These are phyloP conservation scores for Phytophthora pluvialis DNA, from an alignment of 352 stramenopile genomes.

Conservation along the genomic window DNA sequence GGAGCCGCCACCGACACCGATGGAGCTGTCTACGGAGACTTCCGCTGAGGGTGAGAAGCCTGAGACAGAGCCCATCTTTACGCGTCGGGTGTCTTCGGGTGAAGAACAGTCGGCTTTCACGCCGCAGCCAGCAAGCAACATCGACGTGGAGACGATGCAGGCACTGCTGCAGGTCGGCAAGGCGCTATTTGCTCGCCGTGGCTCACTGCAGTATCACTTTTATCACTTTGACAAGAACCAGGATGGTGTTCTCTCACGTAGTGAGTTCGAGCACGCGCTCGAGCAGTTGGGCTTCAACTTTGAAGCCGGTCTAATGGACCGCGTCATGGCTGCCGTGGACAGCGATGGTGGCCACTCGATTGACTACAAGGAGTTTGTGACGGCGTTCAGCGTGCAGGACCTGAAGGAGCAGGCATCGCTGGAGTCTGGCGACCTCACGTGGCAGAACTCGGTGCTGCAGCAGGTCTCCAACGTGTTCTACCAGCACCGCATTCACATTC, in stretches of 20 bases:
- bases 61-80: slow-evolving; percentile 39
- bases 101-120: slow-evolving; percentile 74
- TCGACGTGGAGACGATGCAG: slow-evolving; percentile 87
- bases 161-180: slow-evolving; percentile 81
- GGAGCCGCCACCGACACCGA: slow-evolving; percentile 27
- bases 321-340: slow-evolving; percentile 89
- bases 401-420: slow-evolving; percentile 64
- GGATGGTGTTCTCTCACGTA: slow-evolving; percentile 79
- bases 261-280: slow-evolving; percentile 81
- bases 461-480: slow-evolving; percentile 95
- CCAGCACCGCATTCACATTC: slow-evolving; percentile 94
- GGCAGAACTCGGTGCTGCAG: slow-evolving; percentile 93
- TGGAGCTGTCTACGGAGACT: slow-evolving; percentile 23
- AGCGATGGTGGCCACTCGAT: slow-evolving; percentile 89
- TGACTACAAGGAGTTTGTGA: slow-evolving; percentile 93
- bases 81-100: slow-evolving; percentile 60
- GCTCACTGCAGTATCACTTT: slow-evolving; percentile 86
- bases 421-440: slow-evolving; percentile 76
- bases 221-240: slow-evolving; percentile 86
- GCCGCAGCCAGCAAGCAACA: slow-evolving; percentile 53
- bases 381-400: slow-evolving; percentile 90
- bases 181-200: slow-evolving; percentile 72
- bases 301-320: slow-evolving; percentile 55
- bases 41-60: slow-evolving; percentile 17
- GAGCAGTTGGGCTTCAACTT: slow-evolving; percentile 75